Evolutionary conservation across 2,329 filamentous ascomycete genomes (phyloP).

Genomic region (Raffaelea ambrosiae): DNA sequence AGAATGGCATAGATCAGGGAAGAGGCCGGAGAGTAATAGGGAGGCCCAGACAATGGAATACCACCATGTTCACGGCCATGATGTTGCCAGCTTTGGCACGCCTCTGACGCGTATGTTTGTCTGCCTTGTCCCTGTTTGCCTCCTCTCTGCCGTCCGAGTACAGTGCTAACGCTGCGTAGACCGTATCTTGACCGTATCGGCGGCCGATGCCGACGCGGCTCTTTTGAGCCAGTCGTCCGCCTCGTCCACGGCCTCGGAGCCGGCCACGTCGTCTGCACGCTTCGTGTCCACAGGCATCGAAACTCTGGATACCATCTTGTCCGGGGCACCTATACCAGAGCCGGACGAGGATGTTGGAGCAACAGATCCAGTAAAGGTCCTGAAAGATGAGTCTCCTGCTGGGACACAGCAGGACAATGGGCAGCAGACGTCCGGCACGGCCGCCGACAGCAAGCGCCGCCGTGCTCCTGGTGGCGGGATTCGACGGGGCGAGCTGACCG

Average conservation of each 20-base stretch:
- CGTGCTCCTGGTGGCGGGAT: conserved; percentile 44
- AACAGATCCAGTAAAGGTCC: no score
- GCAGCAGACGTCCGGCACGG: neutral
- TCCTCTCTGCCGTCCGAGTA: no score
- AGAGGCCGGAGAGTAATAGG: no score
- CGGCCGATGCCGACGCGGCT: conserved; percentile 51
- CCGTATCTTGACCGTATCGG: conserved; percentile 68
- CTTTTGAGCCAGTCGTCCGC: conserved; percentile 7
- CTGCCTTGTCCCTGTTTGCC: neutral
- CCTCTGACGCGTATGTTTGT: conserved; percentile 36
- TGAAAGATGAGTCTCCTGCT: no score
- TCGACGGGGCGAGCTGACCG: conserved; percentile 68
- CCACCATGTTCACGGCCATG: conserved; percentile 49
- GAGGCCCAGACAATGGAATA: conserved; percentile 39
- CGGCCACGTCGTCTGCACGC: conserved; percentile 27
- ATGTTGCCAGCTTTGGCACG: conserved; percentile 52
- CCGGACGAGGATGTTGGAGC: neutral
- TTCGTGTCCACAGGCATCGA: conserved; percentile 48
- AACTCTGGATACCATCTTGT: conserved; percentile 42
- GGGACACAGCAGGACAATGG: neutral
- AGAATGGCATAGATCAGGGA: no score
- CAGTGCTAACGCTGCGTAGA: conserved; percentile 46
- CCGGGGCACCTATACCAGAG: conserved; percentile 16
- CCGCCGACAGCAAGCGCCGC: neutral
- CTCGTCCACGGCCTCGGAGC: conserved; percentile 18